A percentile compares a stretch with the other conserved stretches of the same genome.
phyloP scores from a whole-genome alignment of 805 yeast species.

The Metschnikowia sp. region DNA sequence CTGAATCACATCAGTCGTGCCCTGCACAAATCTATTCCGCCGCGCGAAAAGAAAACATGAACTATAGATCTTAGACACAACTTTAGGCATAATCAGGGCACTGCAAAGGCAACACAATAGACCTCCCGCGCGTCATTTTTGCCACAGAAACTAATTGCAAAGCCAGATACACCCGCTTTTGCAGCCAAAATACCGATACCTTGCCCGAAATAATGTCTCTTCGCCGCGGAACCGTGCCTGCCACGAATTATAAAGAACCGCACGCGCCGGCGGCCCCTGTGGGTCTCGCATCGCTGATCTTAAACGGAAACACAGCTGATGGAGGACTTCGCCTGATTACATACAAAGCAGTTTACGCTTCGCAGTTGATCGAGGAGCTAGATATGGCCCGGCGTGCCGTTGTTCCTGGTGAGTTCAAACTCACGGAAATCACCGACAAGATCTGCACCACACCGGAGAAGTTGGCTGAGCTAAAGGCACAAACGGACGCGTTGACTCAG shows the following conservation, averaged over 20 bases:
- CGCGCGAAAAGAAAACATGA: background rate
- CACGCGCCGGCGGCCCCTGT: conserved; percentile 18
- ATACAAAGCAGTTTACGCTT: conserved; percentile 38
- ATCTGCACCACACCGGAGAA: conserved; percentile 15
- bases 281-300: conserved; percentile 32
- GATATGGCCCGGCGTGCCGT: conserved; percentile 31
- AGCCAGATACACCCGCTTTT: too few species aligned
- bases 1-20: background rate
- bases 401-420: conserved; percentile 16
- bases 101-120: too few species aligned
- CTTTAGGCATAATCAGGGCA: too few species aligned
- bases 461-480: conserved; percentile 21
- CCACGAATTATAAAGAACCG: conserved; percentile 21
- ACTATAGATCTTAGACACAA: background rate
- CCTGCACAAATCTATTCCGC: background rate
- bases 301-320: conserved; percentile 39
- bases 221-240: conserved; percentile 2
- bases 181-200: background rate
- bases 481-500: conserved; percentile 16
- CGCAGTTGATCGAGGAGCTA: conserved; percentile 32
- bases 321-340: conserved; percentile 42
- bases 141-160: too few species aligned
- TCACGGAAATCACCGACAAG: conserved; percentile 18
- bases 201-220: background rate
- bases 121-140: too few species aligned